Percentiles rank a stretch among this genome's conserved stretches.
Evolutionary conservation across 768 basidiomycete genomes (phyloP).

Genomic region (Udeniomyces megalosporus): DNA sequence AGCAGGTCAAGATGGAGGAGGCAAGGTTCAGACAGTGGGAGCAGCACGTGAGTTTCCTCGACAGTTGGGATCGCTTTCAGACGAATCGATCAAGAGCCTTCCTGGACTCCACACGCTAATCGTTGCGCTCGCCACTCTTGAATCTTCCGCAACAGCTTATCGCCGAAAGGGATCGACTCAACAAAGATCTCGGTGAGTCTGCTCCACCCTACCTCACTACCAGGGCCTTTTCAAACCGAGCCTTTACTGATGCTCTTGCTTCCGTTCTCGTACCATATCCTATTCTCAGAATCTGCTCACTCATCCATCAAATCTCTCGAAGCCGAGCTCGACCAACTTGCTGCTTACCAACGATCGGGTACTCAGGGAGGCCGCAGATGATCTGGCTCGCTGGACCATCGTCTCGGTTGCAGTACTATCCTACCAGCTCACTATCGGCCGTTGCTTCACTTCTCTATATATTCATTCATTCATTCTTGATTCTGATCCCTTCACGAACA

Average conservation of each 20-base stretch:
- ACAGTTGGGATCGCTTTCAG: neutral
- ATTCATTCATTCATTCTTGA: no score
- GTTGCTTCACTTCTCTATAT: no score
- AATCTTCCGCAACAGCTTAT: slow-evolving; percentile 49
- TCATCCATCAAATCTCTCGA: slow-evolving; percentile 82
- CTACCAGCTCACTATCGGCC: no score
- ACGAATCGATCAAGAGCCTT: no score
- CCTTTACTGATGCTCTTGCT: no score
- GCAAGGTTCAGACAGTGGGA: slow-evolving; percentile 98
- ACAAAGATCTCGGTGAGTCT: slow-evolving; percentile 76
- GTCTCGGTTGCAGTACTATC: no score
- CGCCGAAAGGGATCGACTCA: slow-evolving; percentile 92
- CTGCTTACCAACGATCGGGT: slow-evolving; percentile 9
- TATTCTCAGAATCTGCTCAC: slow-evolving; percentile 32
- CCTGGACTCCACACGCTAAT: no score
- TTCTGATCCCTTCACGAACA: no score
- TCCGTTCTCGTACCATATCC: neutral
- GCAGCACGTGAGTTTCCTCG: slow-evolving; percentile 55
- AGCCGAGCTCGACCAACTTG: slow-evolving; percentile 71
- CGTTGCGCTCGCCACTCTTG: no score
- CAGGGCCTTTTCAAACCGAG: no score
- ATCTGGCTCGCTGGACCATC: neutral
- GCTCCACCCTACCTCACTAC: no score
- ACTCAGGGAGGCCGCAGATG: slow-evolving; percentile 8
- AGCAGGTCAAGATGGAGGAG: slow-evolving; percentile 99